These are phyloP conservation scores for Colletotrichum falcatum DNA, from an alignment of 2,329 filamentous ascomycete species.

Conservation along the genomic window DNA sequence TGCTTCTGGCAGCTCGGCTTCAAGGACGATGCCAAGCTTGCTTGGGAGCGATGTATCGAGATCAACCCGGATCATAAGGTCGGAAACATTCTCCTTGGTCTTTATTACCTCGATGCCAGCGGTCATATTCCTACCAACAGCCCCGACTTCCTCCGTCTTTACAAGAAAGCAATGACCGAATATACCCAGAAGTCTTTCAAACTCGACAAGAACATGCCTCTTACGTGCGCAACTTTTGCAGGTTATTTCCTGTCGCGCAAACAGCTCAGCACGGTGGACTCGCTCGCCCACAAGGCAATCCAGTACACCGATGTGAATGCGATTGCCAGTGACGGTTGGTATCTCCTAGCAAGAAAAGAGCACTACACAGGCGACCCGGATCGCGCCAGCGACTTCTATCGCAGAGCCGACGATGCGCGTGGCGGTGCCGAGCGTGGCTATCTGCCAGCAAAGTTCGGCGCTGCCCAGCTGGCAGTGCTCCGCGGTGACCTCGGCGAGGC, in stretches of 20 bases:
- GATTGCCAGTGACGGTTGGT: slow-evolving; percentile 98
- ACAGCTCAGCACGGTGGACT: slow-evolving; percentile 83
- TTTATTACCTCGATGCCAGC: slow-evolving; percentile 90
- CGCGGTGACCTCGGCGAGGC: slow-evolving; percentile 90
- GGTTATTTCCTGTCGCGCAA: slow-evolving; percentile 90
- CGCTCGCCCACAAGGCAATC: slow-evolving; percentile 90
- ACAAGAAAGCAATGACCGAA: slow-evolving; percentile 93
- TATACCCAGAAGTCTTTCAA: slow-evolving; percentile 96
- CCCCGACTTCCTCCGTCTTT: slow-evolving; percentile 84
- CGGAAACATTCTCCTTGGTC: slow-evolving; percentile 88
- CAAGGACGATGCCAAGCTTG: slow-evolving; percentile 90
- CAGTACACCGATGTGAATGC: slow-evolving; percentile 96
- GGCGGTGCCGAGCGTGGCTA: slow-evolving; percentile 93
- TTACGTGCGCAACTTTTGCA: slow-evolving; percentile 92
- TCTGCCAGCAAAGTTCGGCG: slow-evolving; percentile 93
- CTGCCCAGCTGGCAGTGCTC: slow-evolving; percentile 87
- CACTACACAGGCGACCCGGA: slow-evolving; percentile 83
- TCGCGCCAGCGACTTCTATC: slow-evolving; percentile 87
- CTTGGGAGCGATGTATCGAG: slow-evolving; percentile 90
- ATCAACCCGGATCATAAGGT: slow-evolving; percentile 87
- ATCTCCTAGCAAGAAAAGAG: slow-evolving; percentile 89
- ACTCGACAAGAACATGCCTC: slow-evolving; percentile 87
- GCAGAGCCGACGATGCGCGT: slow-evolving; percentile 88
- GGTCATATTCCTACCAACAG: slow-evolving; percentile 85
- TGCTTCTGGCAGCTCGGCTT: slow-evolving; percentile 97